Conservation (phyloP, 2,329 filamentous ascomycete species). For the Pseudogymnoascus sp. region DNA sequence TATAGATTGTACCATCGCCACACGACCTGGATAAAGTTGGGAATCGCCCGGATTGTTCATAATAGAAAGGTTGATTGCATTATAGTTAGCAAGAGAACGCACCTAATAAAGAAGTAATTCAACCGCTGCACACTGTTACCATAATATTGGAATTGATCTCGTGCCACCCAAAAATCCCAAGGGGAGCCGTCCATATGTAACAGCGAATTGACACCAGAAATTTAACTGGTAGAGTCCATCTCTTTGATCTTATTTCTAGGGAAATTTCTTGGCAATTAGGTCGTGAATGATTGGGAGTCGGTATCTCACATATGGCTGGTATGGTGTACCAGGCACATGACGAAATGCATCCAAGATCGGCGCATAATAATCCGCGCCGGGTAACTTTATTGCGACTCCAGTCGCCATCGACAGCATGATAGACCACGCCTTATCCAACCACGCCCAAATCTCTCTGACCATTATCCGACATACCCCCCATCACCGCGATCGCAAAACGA, state of each 20-base stretch:
- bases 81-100: neutral
- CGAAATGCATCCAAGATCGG: neutral
- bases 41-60: neutral
- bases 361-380: conserved; percentile 1
- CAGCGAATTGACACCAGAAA: neutral
- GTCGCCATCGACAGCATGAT: neutral
- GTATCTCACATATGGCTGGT: neutral
- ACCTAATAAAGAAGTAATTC: neutral
- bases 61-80: neutral
- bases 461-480: neutral
- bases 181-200: neutral
- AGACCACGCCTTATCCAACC: neutral
- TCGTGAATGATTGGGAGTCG: neutral
- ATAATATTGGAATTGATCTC: neutral
- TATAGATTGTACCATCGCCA: neutral
- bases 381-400: conserved; percentile 1
- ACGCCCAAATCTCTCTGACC: neutral
- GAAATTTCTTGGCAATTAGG: neutral
- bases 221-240: neutral
- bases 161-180: neutral
- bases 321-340: neutral
- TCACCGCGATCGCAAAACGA: neutral
- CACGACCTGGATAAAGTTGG: neutral
- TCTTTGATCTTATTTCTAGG: neutral
- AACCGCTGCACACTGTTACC: neutral